Evolutionary conservation across 495 filamentous ascomycete species (phyloP).

Genomic region (Penicillium macrosclerotiorum): DNA sequence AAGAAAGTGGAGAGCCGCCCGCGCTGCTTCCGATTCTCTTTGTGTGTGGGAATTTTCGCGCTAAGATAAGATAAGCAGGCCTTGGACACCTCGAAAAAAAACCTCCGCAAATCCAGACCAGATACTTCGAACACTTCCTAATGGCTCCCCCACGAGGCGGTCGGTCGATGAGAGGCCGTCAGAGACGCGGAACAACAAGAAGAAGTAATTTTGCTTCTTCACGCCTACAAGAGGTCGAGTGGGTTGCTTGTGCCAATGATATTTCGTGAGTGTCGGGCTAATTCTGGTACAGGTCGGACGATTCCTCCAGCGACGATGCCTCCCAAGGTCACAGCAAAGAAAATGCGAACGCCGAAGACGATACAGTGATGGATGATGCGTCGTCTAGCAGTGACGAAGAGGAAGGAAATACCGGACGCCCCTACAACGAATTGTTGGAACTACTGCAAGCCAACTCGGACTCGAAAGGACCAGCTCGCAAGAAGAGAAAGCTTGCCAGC

Average conservation of each 20-base stretch:
- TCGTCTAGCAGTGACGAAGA: conserved; percentile 50
- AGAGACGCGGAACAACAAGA: conserved; percentile 27
- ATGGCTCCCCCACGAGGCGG: conserved; percentile 29
- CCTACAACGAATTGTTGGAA: conserved; percentile 68
- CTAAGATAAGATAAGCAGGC: conserved; percentile 55
- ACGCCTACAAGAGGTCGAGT: conserved; percentile 43
- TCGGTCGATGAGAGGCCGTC: conserved; percentile 9
- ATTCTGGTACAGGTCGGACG: conserved; percentile 30
- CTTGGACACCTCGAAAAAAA: conserved; percentile 8
- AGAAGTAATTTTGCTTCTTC: conserved; percentile 35
- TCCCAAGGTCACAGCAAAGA: conserved; percentile 19
- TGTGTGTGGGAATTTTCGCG: conserved; percentile 51
- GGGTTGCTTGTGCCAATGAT: conserved; percentile 11
- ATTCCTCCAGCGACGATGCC: conserved; percentile 31
- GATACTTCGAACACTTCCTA: not conserved
- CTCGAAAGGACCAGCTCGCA: conserved; percentile 55
- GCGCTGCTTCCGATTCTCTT: conserved; percentile 42
- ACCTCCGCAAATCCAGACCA: conserved; percentile 1
- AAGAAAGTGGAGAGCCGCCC: conserved; percentile 26
- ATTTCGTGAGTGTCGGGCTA: conserved; percentile 9
- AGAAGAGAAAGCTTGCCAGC: conserved; percentile 65
- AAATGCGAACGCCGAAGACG: conserved; percentile 21
- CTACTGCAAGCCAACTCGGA: conserved; percentile 51
- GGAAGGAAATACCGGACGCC: conserved; percentile 37
- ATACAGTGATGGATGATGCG: conserved; percentile 29